Percentiles rank a stretch among this genome's conserved stretches.
These are phyloP conservation scores for Diospyros kaki DNA, from an alignment of 148 eudicot species.

Conservation along the genomic window DNA sequence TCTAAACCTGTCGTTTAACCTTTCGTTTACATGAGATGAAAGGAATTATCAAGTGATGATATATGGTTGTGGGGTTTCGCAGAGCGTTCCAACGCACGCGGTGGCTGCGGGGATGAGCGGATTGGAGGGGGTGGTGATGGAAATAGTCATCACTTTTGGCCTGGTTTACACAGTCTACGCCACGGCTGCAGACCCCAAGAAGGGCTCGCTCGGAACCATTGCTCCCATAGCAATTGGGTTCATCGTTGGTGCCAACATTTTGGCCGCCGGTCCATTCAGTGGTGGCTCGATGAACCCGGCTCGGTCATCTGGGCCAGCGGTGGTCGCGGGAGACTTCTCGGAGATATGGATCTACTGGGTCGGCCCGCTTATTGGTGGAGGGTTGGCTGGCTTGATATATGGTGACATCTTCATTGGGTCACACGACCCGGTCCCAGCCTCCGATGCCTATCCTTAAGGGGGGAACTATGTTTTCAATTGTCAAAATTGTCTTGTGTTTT, in stretches of 20 bases:
- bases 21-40: no score
- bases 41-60: no score
- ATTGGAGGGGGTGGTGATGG: constrained; percentile 66
- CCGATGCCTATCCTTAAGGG: constrained; percentile 23
- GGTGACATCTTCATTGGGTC: constrained; percentile 63
- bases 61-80: constrained; percentile 2
- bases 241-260: constrained; percentile 82
- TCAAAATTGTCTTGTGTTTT: no score
- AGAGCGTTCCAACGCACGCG: constrained; percentile 62
- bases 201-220: constrained; percentile 63
- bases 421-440: constrained; percentile 8
- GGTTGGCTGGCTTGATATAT: constrained; percentile 73
- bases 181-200: constrained; percentile 88
- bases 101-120: constrained; percentile 57
- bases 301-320: constrained; percentile 76
- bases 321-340: constrained; percentile 51
- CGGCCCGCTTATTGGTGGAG: constrained; percentile 88
- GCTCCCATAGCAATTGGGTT: constrained; percentile 85
- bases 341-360: constrained; percentile 84
- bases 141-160: constrained; percentile 71
- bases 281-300: constrained; percentile 98
- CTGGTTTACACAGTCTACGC: constrained; percentile 86
- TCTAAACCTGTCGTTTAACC: neutral
- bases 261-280: constrained; percentile 80
- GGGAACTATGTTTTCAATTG: no score